Conservation (phyloP, 179 eudicot genomes). For the Sideroxylon spinosum region DNA sequence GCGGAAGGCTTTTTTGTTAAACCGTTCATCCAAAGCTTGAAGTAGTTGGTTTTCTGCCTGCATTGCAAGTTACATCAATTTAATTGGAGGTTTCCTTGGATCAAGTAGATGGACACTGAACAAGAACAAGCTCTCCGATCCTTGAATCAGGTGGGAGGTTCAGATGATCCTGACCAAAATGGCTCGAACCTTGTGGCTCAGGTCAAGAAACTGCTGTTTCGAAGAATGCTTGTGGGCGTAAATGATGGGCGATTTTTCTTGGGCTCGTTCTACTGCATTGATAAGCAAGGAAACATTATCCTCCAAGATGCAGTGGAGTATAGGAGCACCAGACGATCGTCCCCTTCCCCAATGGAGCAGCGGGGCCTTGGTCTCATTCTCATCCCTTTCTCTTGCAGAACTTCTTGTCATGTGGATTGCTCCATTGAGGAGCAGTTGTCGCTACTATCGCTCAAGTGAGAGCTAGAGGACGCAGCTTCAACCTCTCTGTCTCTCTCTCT, state of each 20-base stretch:
- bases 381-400: constrained; percentile 67
- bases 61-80: not conserved
- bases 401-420: constrained; percentile 73
- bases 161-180: constrained; percentile 22
- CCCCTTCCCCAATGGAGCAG: constrained; percentile 83
- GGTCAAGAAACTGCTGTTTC: constrained; percentile 54
- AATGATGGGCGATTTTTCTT: constrained; percentile 78
- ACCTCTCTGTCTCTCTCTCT: not conserved
- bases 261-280: constrained; percentile 78
- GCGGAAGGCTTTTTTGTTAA: too few relatives aligned
- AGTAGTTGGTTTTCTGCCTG: not conserved
- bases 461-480: constrained; percentile 10
- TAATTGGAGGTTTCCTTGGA: not conserved
- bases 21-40: not conserved
- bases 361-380: constrained; percentile 82
- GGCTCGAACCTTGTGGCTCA: constrained; percentile 27
- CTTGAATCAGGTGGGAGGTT: constrained; percentile 17
- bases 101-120: constrained; percentile 34
- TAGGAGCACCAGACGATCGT: constrained; percentile 58
- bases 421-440: constrained; percentile 69
- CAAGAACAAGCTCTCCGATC: constrained; percentile 16
- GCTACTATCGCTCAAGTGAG: constrained; percentile 39
- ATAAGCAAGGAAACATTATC: constrained; percentile 92
- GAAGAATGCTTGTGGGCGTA: constrained; percentile 75
- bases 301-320: constrained; percentile 84